Conservation (phyloP, 192 early-diverging fungal species). For the Coemansia sp. region DNA sequence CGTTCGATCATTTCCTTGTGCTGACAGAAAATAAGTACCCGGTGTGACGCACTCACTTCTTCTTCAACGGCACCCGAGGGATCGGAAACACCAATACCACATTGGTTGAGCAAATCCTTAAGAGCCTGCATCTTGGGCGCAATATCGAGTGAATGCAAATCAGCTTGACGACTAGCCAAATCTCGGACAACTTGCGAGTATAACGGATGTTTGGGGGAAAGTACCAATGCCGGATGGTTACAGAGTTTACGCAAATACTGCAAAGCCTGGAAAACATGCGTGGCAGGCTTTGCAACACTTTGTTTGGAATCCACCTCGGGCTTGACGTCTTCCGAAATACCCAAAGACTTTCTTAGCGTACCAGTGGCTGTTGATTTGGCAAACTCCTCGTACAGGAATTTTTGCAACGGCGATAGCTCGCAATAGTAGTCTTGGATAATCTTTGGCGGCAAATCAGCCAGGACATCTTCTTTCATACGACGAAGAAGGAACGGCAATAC, state of each 20-base stretch:
- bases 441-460: conserved; percentile 96
- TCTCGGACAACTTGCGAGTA: conserved; percentile 66
- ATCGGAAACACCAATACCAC: conserved; percentile 80
- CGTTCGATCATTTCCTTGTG: conserved; percentile 94
- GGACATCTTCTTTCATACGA: conserved; percentile 96
- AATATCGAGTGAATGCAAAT: conserved; percentile 50
- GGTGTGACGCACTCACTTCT: conserved; percentile 73
- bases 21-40: conserved; percentile 97
- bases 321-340: conserved; percentile 13
- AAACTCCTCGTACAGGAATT: conserved; percentile 92
- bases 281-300: conserved; percentile 49
- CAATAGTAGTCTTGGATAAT: conserved; percentile 99
- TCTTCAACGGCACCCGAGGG: conserved; percentile 11
- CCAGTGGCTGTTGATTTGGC: conserved; percentile 59
- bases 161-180: conserved; percentile 55
- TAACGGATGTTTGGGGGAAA: conserved; percentile 86
- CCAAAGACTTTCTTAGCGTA: conserved; percentile 31
- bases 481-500: conserved; percentile 94
- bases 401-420: conserved; percentile 88
- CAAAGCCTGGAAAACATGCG: conserved; percentile 97
- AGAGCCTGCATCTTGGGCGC: conserved; percentile 93
- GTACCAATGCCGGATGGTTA: conserved; percentile 92
- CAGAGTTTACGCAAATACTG: conserved; percentile 94
- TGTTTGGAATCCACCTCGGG: conserved; percentile 17
- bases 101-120: conserved; percentile 85